Percentiles rank a stretch among this genome's conserved stretches.
Conservation (phyloP, 2,329 filamentous ascomycete species). For the Ceratocystis huliohia region DNA sequence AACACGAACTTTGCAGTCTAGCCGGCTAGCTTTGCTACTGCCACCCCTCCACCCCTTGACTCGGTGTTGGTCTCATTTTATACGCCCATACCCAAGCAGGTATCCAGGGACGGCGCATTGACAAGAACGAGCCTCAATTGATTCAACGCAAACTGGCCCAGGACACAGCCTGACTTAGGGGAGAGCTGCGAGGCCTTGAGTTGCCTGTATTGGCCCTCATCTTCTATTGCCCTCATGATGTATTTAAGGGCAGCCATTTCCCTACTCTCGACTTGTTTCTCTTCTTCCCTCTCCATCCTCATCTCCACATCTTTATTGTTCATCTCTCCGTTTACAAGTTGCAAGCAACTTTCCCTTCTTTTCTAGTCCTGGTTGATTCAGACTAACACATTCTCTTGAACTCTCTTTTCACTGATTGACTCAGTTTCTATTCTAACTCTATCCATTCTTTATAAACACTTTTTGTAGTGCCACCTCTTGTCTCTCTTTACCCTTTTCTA, state of each 20-base stretch:
- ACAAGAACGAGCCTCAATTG: too few species aligned
- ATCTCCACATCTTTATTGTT: slow-evolving; percentile 3
- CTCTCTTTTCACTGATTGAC: neutral
- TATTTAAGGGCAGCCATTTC: neutral
- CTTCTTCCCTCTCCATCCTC: slow-evolving; percentile 9
- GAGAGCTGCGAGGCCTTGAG: neutral
- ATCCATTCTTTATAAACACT: neutral
- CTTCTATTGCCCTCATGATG: neutral
- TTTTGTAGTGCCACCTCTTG: neutral
- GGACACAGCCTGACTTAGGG: too few species aligned
- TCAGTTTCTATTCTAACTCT: slow-evolving; percentile 4
- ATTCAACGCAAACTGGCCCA: too few species aligned
- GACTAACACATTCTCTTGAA: neutral
- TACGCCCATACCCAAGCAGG: neutral
- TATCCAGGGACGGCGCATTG: neutral
- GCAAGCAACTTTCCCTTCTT: slow-evolving; percentile 11
- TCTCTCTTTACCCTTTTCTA: neutral
- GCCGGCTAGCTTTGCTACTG: neutral
- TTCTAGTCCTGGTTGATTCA: neutral
- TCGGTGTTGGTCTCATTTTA: neutral
- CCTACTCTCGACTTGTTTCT: too few species aligned
- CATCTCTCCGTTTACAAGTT: slow-evolving; percentile 5
- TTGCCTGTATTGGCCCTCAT: neutral
- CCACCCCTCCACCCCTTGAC: neutral
- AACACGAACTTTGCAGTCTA: neutral